Base-by-base conservation (phyloP, 805 yeast genomes). In the Monosporozyma siamensis region DNA sequence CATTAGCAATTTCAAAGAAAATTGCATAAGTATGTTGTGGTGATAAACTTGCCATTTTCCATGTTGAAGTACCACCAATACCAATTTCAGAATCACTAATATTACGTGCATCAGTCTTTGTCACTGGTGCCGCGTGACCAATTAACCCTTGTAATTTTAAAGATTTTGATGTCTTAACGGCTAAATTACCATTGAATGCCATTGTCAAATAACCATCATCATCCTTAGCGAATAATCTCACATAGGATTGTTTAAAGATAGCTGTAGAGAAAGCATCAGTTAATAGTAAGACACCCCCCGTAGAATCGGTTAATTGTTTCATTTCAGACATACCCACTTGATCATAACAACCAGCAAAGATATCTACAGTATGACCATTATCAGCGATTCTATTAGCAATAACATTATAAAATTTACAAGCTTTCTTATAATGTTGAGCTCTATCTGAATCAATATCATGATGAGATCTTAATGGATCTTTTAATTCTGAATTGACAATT, bases 381-480 rank as follows among this genome's bases (percentile, higher is more conserved):
- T 67, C 64, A 38, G 90, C 75, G 29, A 85, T 85, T 51, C 80
- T 81, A 35, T 76, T 72, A 30, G 94, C 82, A 38, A 89, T 61
- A 30, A 71, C 67, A 48, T 83, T 89, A 64, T 88, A 89, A 58
- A 78, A 88, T 62, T 85, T 81, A 53, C 74, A 75, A 8, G 96
- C 94, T 62, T 84, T 85, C 57, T 84, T 82, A 68, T 79, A 85
- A 61, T 88, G 95, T 58, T 81, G 81, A 43, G 95, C 95, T 39
- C 74, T 65, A 55, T 90, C 97, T 51, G 88, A 80, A 63, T 92
- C 97, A 51, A 92, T 85, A 62, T 92, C 98, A 57, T 84, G 86
- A 66, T 92, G 99, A 7, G 98, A 92, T 70, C 99, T 79, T 54
- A 92, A 83, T 39, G 98, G 96, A 65, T 92, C 98, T 61, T 85